Conservation (phyloP, 306 rosid species). For the Cyamopsis tetragonoloba region DNA sequence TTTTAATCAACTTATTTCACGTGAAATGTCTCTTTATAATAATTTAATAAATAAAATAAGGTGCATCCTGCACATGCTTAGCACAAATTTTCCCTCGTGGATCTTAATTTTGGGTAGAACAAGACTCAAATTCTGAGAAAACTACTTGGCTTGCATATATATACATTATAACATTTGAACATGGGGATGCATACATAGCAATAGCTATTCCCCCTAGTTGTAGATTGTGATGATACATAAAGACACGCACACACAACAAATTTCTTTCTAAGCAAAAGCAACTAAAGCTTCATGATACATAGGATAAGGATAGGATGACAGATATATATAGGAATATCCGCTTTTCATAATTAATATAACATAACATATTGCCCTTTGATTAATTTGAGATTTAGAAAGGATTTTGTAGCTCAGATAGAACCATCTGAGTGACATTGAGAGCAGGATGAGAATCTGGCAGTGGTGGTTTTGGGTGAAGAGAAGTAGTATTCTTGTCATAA, state of each 20-base stretch:
- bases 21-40: no score
- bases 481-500: slow-evolving; percentile 45
- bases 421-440: background rate
- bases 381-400: slow-evolving; percentile 12
- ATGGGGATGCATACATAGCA: background rate
- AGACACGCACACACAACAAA: background rate
- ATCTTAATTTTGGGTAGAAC: background rate
- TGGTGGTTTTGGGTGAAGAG: background rate
- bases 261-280: background rate
- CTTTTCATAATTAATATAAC: background rate
- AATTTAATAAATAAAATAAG: no score
- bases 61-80: no score
- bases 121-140: background rate
- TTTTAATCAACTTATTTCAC: no score
- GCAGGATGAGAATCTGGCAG: background rate
- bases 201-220: background rate
- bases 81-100: no score
- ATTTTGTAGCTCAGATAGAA: slow-evolving; percentile 15
- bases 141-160: background rate
- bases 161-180: background rate
- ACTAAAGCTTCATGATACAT: no score
- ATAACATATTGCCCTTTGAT: background rate
- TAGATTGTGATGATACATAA: background rate
- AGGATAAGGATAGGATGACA: background rate
- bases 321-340: background rate